Percentiles rank a stretch among this genome's conserved stretches.
phyloP scores from a whole-genome alignment of 306 rosid species.

The Pterocarpus santalinus region DNA sequence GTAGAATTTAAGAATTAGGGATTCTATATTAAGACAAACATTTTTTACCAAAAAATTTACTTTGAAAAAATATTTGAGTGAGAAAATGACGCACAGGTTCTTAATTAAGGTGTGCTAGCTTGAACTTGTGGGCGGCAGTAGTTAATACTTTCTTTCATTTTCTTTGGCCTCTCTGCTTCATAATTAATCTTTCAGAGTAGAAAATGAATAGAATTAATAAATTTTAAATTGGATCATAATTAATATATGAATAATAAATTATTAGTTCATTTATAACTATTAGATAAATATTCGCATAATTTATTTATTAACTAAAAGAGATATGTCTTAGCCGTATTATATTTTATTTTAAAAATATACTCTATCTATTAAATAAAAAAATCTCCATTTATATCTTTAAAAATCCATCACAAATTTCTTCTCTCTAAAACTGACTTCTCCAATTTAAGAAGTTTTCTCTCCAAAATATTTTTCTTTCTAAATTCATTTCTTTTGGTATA shows the following conservation, averaged over 20 bases:
- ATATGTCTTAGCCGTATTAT: too few relatives aligned
- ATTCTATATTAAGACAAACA: neutral
- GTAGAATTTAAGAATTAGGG: neutral
- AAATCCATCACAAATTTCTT: too few relatives aligned
- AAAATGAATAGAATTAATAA: neutral
- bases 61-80: neutral
- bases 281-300: too few relatives aligned
- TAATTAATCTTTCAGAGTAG: neutral
- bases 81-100: slow-evolving; percentile 17
- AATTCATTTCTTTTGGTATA: too few relatives aligned
- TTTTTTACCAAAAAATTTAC: neutral
- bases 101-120: neutral
- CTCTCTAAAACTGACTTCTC: too few relatives aligned
- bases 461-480: too few relatives aligned
- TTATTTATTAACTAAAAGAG: too few relatives aligned
- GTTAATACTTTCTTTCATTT: neutral
- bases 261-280: too few relatives aligned
- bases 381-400: too few relatives aligned
- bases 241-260: neutral
- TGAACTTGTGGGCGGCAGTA: neutral
- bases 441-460: too few relatives aligned
- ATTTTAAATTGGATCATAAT: neutral
- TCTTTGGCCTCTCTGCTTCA: neutral
- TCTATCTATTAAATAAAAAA: too few relatives aligned
- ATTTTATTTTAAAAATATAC: too few relatives aligned